These are phyloP conservation scores for Polygonum maritimum DNA, from an alignment of 148 eudicot species.

Conservation along the genomic window DNA sequence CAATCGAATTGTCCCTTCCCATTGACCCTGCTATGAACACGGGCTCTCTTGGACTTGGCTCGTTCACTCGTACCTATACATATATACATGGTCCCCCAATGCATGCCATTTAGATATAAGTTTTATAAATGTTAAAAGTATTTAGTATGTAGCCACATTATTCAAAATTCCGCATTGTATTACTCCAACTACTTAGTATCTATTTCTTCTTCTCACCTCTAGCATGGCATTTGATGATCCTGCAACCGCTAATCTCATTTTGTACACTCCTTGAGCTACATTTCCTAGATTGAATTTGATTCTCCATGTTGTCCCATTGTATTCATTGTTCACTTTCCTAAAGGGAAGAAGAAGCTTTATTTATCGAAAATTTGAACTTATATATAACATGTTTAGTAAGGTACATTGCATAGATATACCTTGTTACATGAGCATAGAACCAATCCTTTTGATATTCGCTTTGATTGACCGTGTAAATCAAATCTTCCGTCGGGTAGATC, in stretches of 20 bases:
- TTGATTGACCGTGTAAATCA: conserved; percentile 50
- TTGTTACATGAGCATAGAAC: conserved; percentile 88
- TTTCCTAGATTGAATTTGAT: conserved; percentile 53
- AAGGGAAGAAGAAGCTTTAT: neutral
- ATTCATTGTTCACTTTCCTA: conserved; percentile 49
- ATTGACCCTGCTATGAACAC: conserved; percentile 38
- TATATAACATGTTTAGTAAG: neutral
- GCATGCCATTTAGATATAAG: neutral
- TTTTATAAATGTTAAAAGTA: neutral
- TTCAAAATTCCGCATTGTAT: too few relatives aligned
- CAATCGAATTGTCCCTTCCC: conserved; percentile 50
- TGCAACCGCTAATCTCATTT: conserved; percentile 68
- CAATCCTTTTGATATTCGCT: conserved; percentile 62
- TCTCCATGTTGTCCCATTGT: conserved; percentile 73
- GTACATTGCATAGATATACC: conserved; percentile 23
- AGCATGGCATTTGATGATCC: conserved; percentile 45
- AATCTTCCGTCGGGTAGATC: conserved; percentile 57
- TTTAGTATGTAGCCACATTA: too few relatives aligned
- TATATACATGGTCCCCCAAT: neutral
- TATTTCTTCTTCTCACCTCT: conserved; percentile 32
- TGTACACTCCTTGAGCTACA: conserved; percentile 28
- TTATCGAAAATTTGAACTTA: too few relatives aligned
- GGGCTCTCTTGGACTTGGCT: conserved; percentile 24
- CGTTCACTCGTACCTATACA: conserved; percentile 43
- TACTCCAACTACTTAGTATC: neutral